phyloP scores from a whole-genome alignment of 116 monocot species.

The Iris pallida region DNA sequence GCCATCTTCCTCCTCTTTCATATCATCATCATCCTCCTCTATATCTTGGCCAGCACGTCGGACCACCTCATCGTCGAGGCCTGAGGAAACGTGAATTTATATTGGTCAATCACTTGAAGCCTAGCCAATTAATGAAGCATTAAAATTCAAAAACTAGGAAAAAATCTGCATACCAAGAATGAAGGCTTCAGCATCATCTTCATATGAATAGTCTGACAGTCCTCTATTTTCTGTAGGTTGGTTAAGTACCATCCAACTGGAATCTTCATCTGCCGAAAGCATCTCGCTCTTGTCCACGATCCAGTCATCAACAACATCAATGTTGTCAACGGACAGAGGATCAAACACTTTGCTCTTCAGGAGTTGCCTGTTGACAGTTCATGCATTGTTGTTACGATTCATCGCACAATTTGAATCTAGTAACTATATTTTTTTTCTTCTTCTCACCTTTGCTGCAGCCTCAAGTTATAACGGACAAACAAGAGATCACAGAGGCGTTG shows the following conservation, averaged over 20 bases:
- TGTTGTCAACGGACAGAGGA: conserved; percentile 66
- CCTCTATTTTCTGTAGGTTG: conserved; percentile 27
- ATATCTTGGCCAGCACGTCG: conserved; percentile 31
- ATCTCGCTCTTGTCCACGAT: conserved; percentile 54
- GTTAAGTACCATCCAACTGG: conserved; percentile 62
- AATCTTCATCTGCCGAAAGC: conserved; percentile 29
- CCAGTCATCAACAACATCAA: conserved; percentile 65
- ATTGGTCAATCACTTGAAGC: not conserved
- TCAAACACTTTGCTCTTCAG: conserved; percentile 46
- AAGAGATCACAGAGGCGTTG: conserved; percentile 72
- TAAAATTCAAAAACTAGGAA: not conserved
- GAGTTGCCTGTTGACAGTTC: conserved; percentile 38
- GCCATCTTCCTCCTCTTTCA: conserved; percentile 42
- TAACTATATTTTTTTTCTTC: too few species aligned
- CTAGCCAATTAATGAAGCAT: not conserved
- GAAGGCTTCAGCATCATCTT: conserved; percentile 62
- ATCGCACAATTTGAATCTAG: too few species aligned
- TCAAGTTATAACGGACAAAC: conserved; percentile 81
- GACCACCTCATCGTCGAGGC: conserved; percentile 56
- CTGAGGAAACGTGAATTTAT: conserved; percentile 24
- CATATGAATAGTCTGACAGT: conserved; percentile 25
- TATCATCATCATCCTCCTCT: conserved; percentile 42
- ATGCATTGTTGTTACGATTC: not conserved
- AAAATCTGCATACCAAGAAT: conserved; percentile 34
- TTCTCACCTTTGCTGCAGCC: conserved; percentile 84